These are phyloP conservation scores for Globisporangium ultimum DNA, from an alignment of 352 stramenopile species.

Conservation along the genomic window DNA sequence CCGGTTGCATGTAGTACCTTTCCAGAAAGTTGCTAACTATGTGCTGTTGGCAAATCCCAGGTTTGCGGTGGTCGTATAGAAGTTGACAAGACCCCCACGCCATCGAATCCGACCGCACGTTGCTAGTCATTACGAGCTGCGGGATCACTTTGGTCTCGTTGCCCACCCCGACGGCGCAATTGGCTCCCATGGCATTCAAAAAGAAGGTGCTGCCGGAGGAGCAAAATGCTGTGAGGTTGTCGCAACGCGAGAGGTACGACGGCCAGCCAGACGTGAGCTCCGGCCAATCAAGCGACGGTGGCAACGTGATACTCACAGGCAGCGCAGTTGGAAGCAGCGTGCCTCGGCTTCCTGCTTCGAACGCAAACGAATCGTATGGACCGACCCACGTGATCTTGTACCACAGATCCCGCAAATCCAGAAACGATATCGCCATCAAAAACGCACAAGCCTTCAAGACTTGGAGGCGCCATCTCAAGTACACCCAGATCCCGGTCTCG, in stretches of 20 bases:
- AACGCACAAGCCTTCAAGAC: conserved; percentile 11
- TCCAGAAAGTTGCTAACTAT: conserved; percentile 18
- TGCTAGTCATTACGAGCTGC: conserved; percentile 20
- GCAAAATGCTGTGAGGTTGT: conserved; percentile 16
- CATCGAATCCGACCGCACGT: conserved; percentile 18
- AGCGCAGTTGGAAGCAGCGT: conserved; percentile 12
- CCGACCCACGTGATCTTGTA: conserved; percentile 27
- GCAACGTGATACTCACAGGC: neutral
- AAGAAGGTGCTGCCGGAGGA: conserved; percentile 20
- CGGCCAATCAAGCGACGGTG: neutral
- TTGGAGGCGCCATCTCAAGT: conserved; percentile 9
- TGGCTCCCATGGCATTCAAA: conserved; percentile 17
- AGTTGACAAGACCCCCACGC: conserved; percentile 17
- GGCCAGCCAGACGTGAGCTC: conserved; percentile 13
- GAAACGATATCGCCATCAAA: conserved; percentile 10
- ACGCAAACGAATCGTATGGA: conserved; percentile 19
- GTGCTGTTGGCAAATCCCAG: conserved; percentile 16
- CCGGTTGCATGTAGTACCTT: conserved; percentile 11
- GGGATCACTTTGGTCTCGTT: conserved; percentile 15
- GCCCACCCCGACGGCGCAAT: conserved; percentile 13
- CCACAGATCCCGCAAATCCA: conserved; percentile 21
- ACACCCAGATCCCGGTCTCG: neutral
- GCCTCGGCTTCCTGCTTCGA: conserved; percentile 16
- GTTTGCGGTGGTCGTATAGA: conserved; percentile 14
- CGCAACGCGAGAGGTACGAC: conserved; percentile 19